Base-by-base conservation (phyloP, 1,284 basidiomycete species). In the Moesziomyces parantarcticus region DNA sequence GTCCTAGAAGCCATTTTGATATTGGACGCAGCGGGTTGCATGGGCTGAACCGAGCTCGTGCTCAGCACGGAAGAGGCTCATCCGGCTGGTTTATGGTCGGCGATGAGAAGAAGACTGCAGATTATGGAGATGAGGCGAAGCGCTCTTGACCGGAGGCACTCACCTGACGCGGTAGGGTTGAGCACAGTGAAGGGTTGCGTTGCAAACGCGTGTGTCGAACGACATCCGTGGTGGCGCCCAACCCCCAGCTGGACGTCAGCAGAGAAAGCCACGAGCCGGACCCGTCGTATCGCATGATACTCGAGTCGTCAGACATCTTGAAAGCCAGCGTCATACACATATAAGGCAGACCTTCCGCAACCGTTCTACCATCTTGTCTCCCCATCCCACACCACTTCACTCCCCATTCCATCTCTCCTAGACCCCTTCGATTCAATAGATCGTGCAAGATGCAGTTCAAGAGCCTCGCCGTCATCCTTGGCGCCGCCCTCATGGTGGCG, bases 371-470 rank as follows among this genome's bases (percentile, higher is more conserved):
- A 32, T 32, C 29, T 18, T 5, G 36, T 39, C 18, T 39, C 36
- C 16, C 36, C 18, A 39, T 39, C 36, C 36, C 36, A 39, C 18
- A 16, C 36, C 16, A 6, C 36, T 39, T 16, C 36, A 39, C 36
- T 39, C 6, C 36, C 36, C 14, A 18, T 16, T 18, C 18, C 36
- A 16, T 14, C 14, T 6, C 36, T 39, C 36, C 36, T 39, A 39
- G 36, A 39, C 36, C 18, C 36, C 36, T 8, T 3, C 32, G 14
- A 5, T 14, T 14, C 32, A 3, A 39, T 6, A 13, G 14, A 10
- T 18, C 36, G 16, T 18, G 25, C 50, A 58, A 42, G 52, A 68
- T 68, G 65, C 65, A 62, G 48, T 62, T 68, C 65, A 68, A 52
- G 48, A 32, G 32, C 16, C 51, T 68, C 26, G 50, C 65, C 20